phyloP scores from a whole-genome alignment of 2,329 filamentous ascomycete genomes.

The Talaromyces atroroseus region DNA sequence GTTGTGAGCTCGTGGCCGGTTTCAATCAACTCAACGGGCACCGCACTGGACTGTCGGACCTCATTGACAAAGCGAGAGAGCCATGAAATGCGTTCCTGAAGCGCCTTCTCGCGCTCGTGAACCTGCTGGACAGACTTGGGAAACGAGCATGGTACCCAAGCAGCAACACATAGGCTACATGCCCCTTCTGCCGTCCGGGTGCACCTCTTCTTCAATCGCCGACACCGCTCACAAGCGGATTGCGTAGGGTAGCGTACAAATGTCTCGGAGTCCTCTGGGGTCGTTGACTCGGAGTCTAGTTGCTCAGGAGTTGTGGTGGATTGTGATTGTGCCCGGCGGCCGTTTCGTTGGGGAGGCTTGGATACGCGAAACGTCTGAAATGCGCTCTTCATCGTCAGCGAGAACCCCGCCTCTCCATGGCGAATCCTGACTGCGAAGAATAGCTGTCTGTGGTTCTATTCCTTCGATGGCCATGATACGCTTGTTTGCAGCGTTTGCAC shows the following conservation, averaged over 20 bases:
- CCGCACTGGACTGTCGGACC: constrained; percentile 21
- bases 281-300: too few species aligned
- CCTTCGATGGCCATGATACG: too few species aligned
- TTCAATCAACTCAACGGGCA: constrained; percentile 32
- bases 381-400: constrained; percentile 11
- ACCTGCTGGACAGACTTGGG: constrained; percentile 27
- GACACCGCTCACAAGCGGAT: constrained; percentile 40
- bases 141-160: constrained; percentile 38
- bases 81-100: constrained; percentile 40
- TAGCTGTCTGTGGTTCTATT: too few species aligned
- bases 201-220: constrained; percentile 45
- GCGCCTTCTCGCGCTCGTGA: constrained; percentile 28
- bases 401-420: background rate
- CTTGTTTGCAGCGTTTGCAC: constrained; percentile 3
- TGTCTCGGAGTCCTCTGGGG: background rate
- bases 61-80: constrained; percentile 36
- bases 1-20: constrained; percentile 20
- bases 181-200: constrained; percentile 32
- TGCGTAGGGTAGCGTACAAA: constrained; percentile 7
- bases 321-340: too few species aligned
- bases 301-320: too few species aligned
- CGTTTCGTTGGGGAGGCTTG: constrained; percentile 1
- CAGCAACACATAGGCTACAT: constrained; percentile 37
- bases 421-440: too few species aligned
- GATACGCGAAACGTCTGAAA: constrained; percentile 13